phyloP scores from a whole-genome alignment of 2,329 filamentous ascomycete genomes.

The Metarhizium brunneum region DNA sequence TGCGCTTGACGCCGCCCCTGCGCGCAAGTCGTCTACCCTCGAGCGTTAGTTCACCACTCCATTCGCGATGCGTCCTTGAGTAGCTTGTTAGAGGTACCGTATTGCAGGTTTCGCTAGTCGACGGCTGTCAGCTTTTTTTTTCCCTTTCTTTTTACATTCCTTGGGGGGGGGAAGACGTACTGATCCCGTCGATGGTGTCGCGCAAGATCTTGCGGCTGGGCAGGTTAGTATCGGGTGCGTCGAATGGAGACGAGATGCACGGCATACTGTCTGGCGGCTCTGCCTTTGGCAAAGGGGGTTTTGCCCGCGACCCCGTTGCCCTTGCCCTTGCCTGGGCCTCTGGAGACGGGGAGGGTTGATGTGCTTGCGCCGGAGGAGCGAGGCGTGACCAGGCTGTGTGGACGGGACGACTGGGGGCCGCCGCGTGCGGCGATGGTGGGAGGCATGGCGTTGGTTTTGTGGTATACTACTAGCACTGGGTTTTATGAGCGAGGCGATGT shows the following conservation, averaged over 20 bases:
- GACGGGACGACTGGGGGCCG: neutral
- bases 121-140: neutral
- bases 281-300: neutral
- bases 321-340: neutral
- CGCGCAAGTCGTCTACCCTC: constrained; percentile 55
- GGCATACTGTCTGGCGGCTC: constrained; percentile 2
- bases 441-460: neutral
- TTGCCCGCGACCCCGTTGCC: constrained; percentile 2
- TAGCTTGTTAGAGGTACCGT: neutral
- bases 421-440: neutral
- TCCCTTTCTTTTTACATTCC: too few species aligned
- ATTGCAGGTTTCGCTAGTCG: constrained; percentile 3
- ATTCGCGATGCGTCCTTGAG: too few species aligned
- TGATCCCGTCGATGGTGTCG: constrained; percentile 10
- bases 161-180: constrained; percentile 4
- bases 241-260: too few species aligned
- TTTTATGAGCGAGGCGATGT: too few species aligned
- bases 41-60: too few species aligned
- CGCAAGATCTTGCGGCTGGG: constrained; percentile 10
- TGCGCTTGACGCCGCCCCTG: constrained; percentile 68
- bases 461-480: too few species aligned
- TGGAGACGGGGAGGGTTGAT: neutral
- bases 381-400: neutral
- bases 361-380: neutral
- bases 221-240: too few species aligned